Percentiles rank a stretch among this genome's conserved stretches.
Conservation (phyloP, 1,284 basidiomycete genomes). For the Ustilago vetiveriae region DNA sequence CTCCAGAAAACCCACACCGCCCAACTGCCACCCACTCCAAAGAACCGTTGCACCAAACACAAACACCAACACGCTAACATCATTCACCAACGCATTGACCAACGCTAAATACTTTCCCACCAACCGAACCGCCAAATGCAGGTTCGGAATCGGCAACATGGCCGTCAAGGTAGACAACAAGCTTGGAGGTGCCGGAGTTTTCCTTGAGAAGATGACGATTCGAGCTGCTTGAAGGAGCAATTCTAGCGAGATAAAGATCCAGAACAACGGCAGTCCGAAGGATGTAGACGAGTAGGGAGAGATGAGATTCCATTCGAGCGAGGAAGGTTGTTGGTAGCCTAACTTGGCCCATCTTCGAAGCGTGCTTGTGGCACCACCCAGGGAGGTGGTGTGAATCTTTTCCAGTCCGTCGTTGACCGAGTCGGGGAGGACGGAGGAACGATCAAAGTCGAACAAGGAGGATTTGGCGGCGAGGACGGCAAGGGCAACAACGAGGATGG, state of each 20-base stretch:
- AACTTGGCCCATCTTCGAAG: slow-evolving; percentile 55
- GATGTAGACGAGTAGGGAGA: not conserved
- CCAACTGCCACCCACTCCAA: slow-evolving; percentile 30
- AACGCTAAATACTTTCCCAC: slow-evolving; percentile 37
- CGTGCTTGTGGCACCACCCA: slow-evolving; percentile 8
- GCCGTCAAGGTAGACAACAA: slow-evolving; percentile 27
- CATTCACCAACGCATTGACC: slow-evolving; percentile 42
- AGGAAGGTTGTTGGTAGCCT: slow-evolving; percentile 42
- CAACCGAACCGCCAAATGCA: slow-evolving; percentile 22
- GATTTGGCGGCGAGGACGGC: slow-evolving; percentile 36
- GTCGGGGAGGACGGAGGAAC: slow-evolving; percentile 17
- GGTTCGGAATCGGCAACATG: slow-evolving; percentile 40
- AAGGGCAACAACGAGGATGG: slow-evolving; percentile 28
- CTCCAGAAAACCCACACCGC: slow-evolving; percentile 30
- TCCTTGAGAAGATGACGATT: slow-evolving; percentile 39
- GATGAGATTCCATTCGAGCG: slow-evolving; percentile 20
- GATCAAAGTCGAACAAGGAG: slow-evolving; percentile 38
- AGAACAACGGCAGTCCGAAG: slow-evolving; percentile 55
- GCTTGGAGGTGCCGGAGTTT: slow-evolving; percentile 37
- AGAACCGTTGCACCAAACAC: slow-evolving; percentile 46
- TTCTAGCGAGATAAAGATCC: slow-evolving; percentile 63
- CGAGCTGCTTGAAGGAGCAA: slow-evolving; percentile 53
- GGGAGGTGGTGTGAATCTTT: not conserved
- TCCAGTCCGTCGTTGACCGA: slow-evolving; percentile 16
- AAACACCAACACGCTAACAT: slow-evolving; percentile 55